A percentile compares a stretch with the other conserved stretches of the same genome.
Conservation (phyloP, 352 stramenopile species). For the Phytophthora chlamydospora region DNA sequence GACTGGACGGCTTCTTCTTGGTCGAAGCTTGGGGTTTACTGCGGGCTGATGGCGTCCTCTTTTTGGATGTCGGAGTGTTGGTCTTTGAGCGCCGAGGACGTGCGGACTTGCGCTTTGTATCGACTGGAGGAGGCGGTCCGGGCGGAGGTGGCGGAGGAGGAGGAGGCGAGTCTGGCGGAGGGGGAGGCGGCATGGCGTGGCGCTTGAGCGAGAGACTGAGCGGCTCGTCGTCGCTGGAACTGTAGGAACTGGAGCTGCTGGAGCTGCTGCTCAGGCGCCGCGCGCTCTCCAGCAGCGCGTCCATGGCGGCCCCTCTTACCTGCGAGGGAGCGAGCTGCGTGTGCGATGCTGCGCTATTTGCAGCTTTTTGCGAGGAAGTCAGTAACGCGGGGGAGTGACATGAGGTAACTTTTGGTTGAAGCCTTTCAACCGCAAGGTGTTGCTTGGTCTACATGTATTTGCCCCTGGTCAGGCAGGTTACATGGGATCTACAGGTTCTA, state of each 20-base stretch:
- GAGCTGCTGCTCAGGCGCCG: conserved; percentile 40
- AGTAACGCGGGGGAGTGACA: conserved; percentile 1
- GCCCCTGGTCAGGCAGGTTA: too few species aligned
- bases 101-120: conserved; percentile 32
- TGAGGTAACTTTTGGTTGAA: conserved; percentile 6
- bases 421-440: neutral
- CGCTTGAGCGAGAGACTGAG: conserved; percentile 27
- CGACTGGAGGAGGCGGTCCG: conserved; percentile 32
- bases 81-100: conserved; percentile 18
- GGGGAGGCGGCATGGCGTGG: conserved; percentile 28
- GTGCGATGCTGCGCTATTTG: conserved; percentile 16
- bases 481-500: conserved; percentile 17
- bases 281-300: conserved; percentile 25
- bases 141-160: conserved; percentile 41
- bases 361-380: neutral
- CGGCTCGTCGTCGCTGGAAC: conserved; percentile 51
- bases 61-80: conserved; percentile 21
- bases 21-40: neutral
- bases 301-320: conserved; percentile 18
- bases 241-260: conserved; percentile 48
- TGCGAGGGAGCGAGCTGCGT: neutral
- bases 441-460: too few species aligned
- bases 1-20: conserved; percentile 15
- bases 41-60: conserved; percentile 9
- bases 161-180: conserved; percentile 36